Base-by-base conservation (phyloP, 2,329 filamentous ascomycete genomes). In the Claviceps lovelessii region DNA sequence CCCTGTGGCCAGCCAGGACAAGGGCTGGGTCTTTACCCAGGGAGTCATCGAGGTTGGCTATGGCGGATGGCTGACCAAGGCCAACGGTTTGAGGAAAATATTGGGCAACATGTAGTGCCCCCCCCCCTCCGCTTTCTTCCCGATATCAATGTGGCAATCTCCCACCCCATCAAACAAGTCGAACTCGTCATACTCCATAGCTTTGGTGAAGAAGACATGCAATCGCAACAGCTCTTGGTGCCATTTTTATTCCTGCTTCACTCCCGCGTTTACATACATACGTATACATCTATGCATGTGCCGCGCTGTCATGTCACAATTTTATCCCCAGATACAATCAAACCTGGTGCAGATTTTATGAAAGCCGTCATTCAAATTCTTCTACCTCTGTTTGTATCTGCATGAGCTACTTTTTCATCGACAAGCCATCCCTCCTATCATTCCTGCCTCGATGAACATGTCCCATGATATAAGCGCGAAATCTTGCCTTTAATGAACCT, bases 1-100 rank as follows among this genome's bases (percentile, higher is more conserved):
- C 68, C 91, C 93, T 2, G 81, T 98, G 17, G 67, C 68, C 17
- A 79, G 82, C 64, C 82, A 83, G 56, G 70, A 72, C 46, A 72
- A 74, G 52, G 83, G 80, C n/a, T 88, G 82, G 80, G 71, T 77
- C 55, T 85, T 86, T 62, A 76, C 78, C 1, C 77, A 72, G 58
- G 81, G 78, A 0, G 73, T 86, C 6, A 75, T 85, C 11, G 76
- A 81, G 56, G 57, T 85, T 17, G 82, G 81, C 10, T 85, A 85
- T 62, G 80, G 75, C 7, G 55, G 65, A 57, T 23, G 56, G 5
- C 57, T 51, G 1, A 69, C 67, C 28, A 77, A 75, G 67, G 52
- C 68, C 23, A 61, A 63, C 52, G 75, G 71, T 5, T 49, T 78
- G 49, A 54, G 63, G 17, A 70, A 68, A 55, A 68, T 78, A 37